Evolutionary conservation across 1,139 yeast genomes (phyloP).

Genomic region (Pichia terricola): DNA sequence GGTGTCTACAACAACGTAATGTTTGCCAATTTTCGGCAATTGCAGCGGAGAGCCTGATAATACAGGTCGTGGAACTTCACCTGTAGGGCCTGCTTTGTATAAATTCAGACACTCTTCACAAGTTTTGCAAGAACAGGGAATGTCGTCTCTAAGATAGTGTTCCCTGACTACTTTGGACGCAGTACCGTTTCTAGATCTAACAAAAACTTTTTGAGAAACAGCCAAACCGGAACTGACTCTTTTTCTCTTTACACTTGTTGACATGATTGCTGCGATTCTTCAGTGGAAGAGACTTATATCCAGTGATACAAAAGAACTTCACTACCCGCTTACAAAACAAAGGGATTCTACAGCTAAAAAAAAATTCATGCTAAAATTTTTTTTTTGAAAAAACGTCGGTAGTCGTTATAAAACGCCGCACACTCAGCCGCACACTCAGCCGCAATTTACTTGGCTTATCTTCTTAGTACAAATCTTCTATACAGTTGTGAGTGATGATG

Average conservation of each 20-base stretch:
- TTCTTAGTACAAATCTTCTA: too few species aligned
- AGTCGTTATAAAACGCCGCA: background rate
- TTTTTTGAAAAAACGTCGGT: background rate
- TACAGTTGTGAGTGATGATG: too few species aligned
- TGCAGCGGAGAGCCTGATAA: constrained; percentile 42
- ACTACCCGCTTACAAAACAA: background rate
- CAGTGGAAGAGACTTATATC: background rate
- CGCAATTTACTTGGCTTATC: too few species aligned
- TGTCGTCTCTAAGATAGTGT: constrained; percentile 84
- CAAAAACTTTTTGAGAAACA: constrained; percentile 86
- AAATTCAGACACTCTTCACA: constrained; percentile 57
- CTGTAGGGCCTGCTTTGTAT: constrained; percentile 46
- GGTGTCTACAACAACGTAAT: constrained; percentile 80
- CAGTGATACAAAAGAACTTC: too few species aligned
- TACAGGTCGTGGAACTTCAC: constrained; percentile 40
- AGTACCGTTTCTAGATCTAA: constrained; percentile 79
- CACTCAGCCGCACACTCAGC: too few species aligned
- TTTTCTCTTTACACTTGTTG: constrained; percentile 27
- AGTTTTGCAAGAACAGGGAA: constrained; percentile 74
- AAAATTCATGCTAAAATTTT: background rate
- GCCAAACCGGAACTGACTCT: constrained; percentile 47
- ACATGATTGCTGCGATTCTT: constrained; percentile 1
- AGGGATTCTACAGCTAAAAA: too few species aligned
- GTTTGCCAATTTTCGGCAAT: constrained; percentile 34
- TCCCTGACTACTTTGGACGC: constrained; percentile 90